Evolutionary conservation across 495 filamentous ascomycete species (phyloP).

Genomic region (Penicillium roqueforti): DNA sequence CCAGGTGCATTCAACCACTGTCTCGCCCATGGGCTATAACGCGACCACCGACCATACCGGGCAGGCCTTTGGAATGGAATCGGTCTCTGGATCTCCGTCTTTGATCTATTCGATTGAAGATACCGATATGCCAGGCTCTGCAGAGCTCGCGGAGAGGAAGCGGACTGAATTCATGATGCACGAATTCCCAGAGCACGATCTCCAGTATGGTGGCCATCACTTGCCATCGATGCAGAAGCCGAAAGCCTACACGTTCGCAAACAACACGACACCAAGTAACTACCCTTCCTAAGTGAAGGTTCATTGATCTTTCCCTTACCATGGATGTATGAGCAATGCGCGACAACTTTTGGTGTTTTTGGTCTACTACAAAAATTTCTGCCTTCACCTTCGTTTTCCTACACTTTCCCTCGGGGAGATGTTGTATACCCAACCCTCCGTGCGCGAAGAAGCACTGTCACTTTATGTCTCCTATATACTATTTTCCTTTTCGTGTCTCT

Average conservation of each 20-base stretch:
- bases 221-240: constrained; percentile 35
- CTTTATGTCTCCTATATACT: constrained; percentile 16
- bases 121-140: constrained; percentile 27
- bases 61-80: constrained; percentile 23
- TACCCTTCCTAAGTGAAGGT: constrained; percentile 24
- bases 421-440: constrained; percentile 10
- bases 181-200: constrained; percentile 43
- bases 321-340: constrained; percentile 31
- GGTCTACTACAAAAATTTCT: constrained; percentile 18
- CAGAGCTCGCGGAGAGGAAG: constrained; percentile 29
- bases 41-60: constrained; percentile 26
- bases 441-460: constrained; percentile 16
- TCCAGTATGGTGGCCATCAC: constrained; percentile 38
- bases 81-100: constrained; percentile 33
- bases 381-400: constrained; percentile 3
- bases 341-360: constrained; percentile 18
- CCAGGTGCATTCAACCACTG: constrained; percentile 32
- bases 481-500: constrained; percentile 18
- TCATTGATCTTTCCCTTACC: background rate
- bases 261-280: constrained; percentile 39
- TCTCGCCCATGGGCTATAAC: constrained; percentile 39
- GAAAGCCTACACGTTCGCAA: constrained; percentile 42
- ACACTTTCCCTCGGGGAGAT: constrained; percentile 4
- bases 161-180: constrained; percentile 41
- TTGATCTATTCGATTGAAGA: constrained; percentile 38